Evolutionary conservation across 768 basidiomycete species (phyloP).

Genomic region (Pleurotus salmoneostramineus): DNA sequence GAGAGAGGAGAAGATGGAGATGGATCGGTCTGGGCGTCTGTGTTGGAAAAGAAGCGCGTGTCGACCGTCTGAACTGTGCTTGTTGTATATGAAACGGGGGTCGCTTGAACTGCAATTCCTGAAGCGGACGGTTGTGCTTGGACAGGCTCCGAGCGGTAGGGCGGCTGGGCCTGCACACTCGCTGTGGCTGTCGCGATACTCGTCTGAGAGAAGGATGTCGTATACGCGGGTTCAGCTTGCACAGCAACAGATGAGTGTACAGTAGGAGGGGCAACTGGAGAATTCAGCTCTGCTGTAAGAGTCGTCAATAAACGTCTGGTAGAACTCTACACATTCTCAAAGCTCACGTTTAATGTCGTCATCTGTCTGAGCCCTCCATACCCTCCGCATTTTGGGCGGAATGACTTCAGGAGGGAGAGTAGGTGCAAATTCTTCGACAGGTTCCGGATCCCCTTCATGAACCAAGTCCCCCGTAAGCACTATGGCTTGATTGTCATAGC

Average conservation of each 20-base stretch:
- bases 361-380: slow-evolving; percentile 50
- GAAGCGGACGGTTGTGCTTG: slow-evolving; percentile 12
- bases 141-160: slow-evolving; percentile 13
- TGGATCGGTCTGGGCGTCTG: slow-evolving; percentile 18
- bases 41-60: slow-evolving; percentile 12
- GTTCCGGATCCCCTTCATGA: slow-evolving; percentile 36
- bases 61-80: slow-evolving; percentile 14
- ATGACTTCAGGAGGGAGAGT: slow-evolving; percentile 31
- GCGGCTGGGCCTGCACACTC: slow-evolving; percentile 19
- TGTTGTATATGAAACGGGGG: slow-evolving; percentile 6
- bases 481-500: slow-evolving; percentile 53
- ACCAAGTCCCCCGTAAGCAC: slow-evolving; percentile 52
- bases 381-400: slow-evolving; percentile 63
- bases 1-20: not conserved
- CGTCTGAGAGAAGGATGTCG: slow-evolving; percentile 35
- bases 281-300: slow-evolving; percentile 3
- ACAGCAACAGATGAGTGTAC: slow-evolving; percentile 38
- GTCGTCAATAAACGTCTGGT: no score
- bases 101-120: slow-evolving; percentile 13
- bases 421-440: slow-evolving; percentile 31
- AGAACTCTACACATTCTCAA: not conserved
- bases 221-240: slow-evolving; percentile 34
- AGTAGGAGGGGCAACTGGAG: slow-evolving; percentile 10
- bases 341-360: slow-evolving; percentile 39
- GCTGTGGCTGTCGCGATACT: slow-evolving; percentile 8